A percentile compares a stretch with the other conserved stretches of the same genome.
Conservation (phyloP, 1,284 basidiomycete species). For the Leccinum fallax region DNA sequence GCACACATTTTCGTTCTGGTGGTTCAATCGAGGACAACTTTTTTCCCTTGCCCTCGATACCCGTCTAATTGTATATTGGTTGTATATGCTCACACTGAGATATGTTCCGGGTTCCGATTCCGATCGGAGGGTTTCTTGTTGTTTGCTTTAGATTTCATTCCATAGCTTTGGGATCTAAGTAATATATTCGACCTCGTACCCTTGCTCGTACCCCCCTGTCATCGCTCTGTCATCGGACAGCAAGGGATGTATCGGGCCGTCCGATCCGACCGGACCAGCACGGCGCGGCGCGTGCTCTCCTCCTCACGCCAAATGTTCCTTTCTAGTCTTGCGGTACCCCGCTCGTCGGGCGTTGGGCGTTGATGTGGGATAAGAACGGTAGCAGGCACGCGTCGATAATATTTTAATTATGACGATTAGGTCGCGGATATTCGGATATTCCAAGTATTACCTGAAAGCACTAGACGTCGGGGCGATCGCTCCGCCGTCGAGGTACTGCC, state of each 20-base stretch:
- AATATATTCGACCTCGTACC: too few relatives aligned
- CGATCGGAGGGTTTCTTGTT: not conserved
- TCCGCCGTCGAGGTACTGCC: not conserved
- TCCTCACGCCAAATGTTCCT: too few relatives aligned
- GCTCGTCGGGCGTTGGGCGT: too few relatives aligned
- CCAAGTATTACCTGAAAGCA: too few relatives aligned
- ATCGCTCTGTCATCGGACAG: too few relatives aligned
- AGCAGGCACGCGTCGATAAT: not conserved
- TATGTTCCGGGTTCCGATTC: too few relatives aligned
- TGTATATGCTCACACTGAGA: slow-evolving; percentile 6
- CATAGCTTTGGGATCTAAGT: not conserved
- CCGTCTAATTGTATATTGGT: slow-evolving; percentile 9
- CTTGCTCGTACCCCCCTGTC: too few relatives aligned
- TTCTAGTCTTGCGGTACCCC: too few relatives aligned
- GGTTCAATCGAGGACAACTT: slow-evolving; percentile 1
- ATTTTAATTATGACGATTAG: not conserved
- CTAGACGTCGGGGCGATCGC: not conserved
- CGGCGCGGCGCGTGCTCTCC: not conserved
- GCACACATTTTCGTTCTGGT: not conserved
- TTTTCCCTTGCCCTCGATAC: not conserved
- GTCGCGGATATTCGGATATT: not conserved
- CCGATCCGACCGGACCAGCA: not conserved
- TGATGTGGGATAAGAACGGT: too few relatives aligned
- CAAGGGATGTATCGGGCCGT: not conserved
- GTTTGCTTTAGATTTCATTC: slow-evolving; percentile 1